A percentile compares a stretch with the other conserved stretches of the same genome.
Conservation (phyloP, 352 stramenopile species). For the Globisporangium abappressorium region DNA sequence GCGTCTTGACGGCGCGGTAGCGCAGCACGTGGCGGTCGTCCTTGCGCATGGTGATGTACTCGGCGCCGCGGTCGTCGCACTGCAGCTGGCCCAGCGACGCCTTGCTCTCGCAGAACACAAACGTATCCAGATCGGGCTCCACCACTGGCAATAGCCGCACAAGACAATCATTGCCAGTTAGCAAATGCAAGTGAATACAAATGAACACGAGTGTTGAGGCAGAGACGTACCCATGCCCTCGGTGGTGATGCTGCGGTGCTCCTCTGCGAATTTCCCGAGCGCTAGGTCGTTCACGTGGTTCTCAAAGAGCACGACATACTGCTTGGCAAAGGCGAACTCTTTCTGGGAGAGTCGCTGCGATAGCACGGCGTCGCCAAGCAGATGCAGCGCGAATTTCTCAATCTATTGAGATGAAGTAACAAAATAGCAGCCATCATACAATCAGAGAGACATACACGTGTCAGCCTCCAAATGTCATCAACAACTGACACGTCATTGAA, state of each 20-base stretch:
- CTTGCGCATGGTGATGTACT: constrained; percentile 57
- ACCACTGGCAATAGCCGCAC: constrained; percentile 33
- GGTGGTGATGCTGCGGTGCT: constrained; percentile 50
- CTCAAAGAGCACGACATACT: constrained; percentile 71
- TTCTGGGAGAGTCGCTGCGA: constrained; percentile 64
- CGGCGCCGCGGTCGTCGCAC: constrained; percentile 67
- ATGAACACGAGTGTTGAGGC: neutral
- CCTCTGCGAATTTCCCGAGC: constrained; percentile 57
- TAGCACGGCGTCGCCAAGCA: constrained; percentile 44
- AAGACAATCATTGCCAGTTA: neutral
- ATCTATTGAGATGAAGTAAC: constrained; percentile 33
- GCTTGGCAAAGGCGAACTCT: constrained; percentile 69
- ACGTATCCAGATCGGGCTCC: constrained; percentile 68
- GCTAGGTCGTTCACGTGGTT: constrained; percentile 69
- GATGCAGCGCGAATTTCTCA: constrained; percentile 66
- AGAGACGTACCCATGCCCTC: constrained; percentile 62
- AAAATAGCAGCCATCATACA: neutral
- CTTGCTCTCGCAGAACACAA: constrained; percentile 82
- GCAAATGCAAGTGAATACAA: neutral
- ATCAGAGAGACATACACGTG: neutral
- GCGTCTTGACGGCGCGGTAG: constrained; percentile 53
- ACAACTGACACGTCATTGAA: neutral
- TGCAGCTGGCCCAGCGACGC: constrained; percentile 50
- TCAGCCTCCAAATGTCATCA: neutral
- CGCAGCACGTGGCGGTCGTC: constrained; percentile 70